phyloP scores from a whole-genome alignment of 2,329 filamentous ascomycete genomes.

The Xylaria digitata region DNA sequence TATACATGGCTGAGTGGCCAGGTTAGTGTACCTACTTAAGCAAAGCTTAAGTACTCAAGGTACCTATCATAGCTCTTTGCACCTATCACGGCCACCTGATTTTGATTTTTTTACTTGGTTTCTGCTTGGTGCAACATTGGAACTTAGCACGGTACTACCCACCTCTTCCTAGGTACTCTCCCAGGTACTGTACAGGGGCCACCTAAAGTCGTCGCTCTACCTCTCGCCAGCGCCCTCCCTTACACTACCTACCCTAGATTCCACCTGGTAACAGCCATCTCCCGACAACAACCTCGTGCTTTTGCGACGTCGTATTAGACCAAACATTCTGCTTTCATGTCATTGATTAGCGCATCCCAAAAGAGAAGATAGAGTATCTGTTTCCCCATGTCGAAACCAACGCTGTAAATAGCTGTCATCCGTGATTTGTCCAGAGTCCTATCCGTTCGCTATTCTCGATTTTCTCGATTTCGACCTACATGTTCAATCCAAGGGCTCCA shows the following conservation, averaged over 20 bases:
- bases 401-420: conserved; percentile 29
- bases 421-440: conserved; percentile 10
- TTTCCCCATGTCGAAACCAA: conserved; percentile 10
- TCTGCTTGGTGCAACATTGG: too few species aligned
- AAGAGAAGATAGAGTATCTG: conserved; percentile 19
- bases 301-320: conserved; percentile 29
- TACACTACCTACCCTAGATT: not conserved
- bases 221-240: too few species aligned
- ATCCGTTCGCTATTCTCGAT: conserved; percentile 1
- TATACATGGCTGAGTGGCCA: too few species aligned
- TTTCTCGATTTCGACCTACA: not conserved
- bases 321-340: conserved; percentile 18
- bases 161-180: too few species aligned
- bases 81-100: too few species aligned
- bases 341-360: conserved; percentile 24
- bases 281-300: conserved; percentile 2
- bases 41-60: too few species aligned
- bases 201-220: too few species aligned
- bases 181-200: too few species aligned
- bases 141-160: too few species aligned
- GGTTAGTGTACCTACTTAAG: too few species aligned
- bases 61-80: too few species aligned
- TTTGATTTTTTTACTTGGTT: too few species aligned
- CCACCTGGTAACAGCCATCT: not conserved
- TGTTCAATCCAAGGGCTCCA: conserved; percentile 5